phyloP scores from a whole-genome alignment of 352 stramenopile genomes.

The Globisporangium alternatum region DNA sequence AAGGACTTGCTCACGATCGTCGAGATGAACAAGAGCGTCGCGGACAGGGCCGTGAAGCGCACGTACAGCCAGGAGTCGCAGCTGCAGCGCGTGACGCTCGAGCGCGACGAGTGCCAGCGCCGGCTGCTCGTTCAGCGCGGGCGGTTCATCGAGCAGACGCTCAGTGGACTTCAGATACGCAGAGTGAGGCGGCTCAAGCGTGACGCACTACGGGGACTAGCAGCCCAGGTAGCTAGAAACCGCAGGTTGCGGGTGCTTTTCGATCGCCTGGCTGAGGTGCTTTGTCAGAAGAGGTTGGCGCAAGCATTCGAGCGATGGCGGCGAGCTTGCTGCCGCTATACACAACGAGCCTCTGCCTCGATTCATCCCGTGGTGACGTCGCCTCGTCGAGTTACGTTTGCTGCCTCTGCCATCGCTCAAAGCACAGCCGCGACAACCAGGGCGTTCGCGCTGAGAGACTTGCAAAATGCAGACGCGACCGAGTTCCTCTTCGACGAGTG shows the following conservation, averaged over 20 bases:
- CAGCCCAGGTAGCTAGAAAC: neutral
- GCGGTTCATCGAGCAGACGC: constrained; percentile 18
- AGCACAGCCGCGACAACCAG: constrained; percentile 9
- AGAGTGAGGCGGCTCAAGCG: constrained; percentile 18
- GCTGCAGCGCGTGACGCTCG: constrained; percentile 24
- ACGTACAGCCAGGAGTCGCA: constrained; percentile 31
- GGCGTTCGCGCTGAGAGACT: neutral
- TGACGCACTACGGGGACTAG: constrained; percentile 20
- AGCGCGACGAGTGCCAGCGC: constrained; percentile 26
- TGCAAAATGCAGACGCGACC: neutral
- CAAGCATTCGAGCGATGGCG: constrained; percentile 5
- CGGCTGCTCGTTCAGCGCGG: constrained; percentile 23
- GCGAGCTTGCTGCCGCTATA: neutral
- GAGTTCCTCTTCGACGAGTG: constrained; percentile 21
- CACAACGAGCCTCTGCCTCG: neutral
- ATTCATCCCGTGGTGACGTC: neutral
- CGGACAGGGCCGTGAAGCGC: constrained; percentile 39
- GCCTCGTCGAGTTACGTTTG: neutral
- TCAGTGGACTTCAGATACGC: constrained; percentile 25
- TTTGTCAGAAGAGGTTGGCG: neutral
- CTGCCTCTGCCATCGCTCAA: neutral
- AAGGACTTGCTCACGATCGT: constrained; percentile 69
- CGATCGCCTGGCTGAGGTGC: neutral
- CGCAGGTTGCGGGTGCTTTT: neutral
- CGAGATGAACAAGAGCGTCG: constrained; percentile 58